Evolutionary conservation across 768 basidiomycete genomes (phyloP).

Genomic region (Kondoa malvinella): DNA sequence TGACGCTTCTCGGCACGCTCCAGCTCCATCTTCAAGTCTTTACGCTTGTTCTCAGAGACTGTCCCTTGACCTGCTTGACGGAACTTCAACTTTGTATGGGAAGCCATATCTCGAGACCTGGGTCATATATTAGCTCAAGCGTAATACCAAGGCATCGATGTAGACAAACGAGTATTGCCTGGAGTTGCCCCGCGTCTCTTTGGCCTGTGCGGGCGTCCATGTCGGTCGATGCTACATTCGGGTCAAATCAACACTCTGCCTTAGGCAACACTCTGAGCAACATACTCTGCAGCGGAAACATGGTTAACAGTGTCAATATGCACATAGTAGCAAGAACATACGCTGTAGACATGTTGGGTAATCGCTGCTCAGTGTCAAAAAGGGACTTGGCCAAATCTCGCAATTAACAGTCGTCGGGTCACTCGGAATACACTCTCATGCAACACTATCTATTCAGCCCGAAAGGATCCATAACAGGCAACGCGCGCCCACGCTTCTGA

Average conservation of each 20-base stretch:
- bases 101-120: conserved; percentile 40
- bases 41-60: conserved; percentile 51
- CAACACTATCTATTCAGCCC: neutral
- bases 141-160: conserved; percentile 41
- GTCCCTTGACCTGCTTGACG: conserved; percentile 91
- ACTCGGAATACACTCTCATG: too few relatives aligned
- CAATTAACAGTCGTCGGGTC: too few relatives aligned
- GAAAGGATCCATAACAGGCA: neutral
- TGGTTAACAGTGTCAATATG: too few relatives aligned
- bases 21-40: conserved; percentile 69
- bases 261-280: too few relatives aligned
- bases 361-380: neutral
- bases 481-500: neutral
- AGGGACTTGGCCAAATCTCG: neutral
- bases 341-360: neutral
- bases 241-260: neutral
- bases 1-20: conserved; percentile 58
- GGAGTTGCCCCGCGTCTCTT: conserved; percentile 78
- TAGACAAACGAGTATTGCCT: conserved; percentile 83
- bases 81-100: conserved; percentile 96
- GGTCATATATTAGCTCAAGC: neutral
- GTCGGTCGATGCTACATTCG: conserved; percentile 53
- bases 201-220: conserved; percentile 93
- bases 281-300: too few relatives aligned
- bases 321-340: too few relatives aligned